Evolutionary conservation across 106 monocot species (phyloP).

Genomic region (Phalaenopsis aphrodite): DNA sequence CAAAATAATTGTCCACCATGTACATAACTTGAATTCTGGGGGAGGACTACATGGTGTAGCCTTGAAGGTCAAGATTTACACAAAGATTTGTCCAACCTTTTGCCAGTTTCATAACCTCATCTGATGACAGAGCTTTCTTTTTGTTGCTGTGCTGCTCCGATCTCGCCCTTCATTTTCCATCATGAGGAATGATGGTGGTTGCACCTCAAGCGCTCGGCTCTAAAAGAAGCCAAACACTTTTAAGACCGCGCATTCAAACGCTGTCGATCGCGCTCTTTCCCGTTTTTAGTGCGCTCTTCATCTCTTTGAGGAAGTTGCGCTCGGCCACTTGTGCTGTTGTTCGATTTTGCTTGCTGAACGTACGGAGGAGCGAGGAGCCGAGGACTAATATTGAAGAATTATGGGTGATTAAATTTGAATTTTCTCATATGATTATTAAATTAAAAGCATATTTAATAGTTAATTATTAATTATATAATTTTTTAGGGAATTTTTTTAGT

Average conservation of each 20-base stretch:
- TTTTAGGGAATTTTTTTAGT: no score
- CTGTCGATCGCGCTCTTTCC: not conserved
- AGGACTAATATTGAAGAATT: no score
- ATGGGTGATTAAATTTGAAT: no score
- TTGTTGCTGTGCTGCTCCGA: not conserved
- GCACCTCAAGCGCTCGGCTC: not conserved
- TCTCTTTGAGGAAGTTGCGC: not conserved
- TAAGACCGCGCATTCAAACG: not conserved
- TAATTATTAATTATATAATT: no score
- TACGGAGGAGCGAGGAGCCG: no score
- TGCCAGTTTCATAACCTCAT: not conserved
- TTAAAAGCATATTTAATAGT: no score
- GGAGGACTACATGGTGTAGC: not conserved
- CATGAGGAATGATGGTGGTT: not conserved
- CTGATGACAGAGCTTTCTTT: not conserved
- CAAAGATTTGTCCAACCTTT: not conserved
- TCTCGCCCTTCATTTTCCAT: slow-evolving; percentile 2
- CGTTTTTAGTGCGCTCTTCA: not conserved
- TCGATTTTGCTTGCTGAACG: no score
- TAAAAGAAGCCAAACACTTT: not conserved
- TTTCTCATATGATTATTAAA: no score
- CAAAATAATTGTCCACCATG: no score
- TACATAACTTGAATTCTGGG: no score
- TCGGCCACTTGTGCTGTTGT: no score
- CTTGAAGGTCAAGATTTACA: slow-evolving; percentile 1